Evolutionary conservation across 768 basidiomycete genomes (phyloP), one percentile per base, ranked within the genome.

Genomic region (Coprinopsis strossmayeri): DNA sequence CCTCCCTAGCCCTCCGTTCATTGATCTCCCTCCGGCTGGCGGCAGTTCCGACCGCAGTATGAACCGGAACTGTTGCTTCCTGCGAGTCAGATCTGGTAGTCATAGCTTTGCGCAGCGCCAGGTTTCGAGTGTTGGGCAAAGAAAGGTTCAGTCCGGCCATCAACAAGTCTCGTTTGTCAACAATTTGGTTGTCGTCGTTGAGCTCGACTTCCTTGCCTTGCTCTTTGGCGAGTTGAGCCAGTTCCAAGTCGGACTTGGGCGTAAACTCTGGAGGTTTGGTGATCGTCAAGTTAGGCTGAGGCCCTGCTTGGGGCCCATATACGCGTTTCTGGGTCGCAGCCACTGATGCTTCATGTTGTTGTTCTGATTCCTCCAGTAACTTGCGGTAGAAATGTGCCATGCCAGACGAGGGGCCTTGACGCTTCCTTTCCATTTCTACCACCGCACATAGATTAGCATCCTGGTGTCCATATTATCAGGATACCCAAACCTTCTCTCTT

Each of bases 171-270:
- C 94, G 84, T 61, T 94, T 93, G 69, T 99, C 96, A 41, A 99
- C 86, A 39, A 98, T 93, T 62, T 94, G 90, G 57, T 93, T 94
- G 57, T 97, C 94, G 64, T 98, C 95, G 64, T 98, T 98, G 27
- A 97, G 69, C 64, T 97, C 95, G 27, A 99, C 84, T 10, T 82
- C 74, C 63, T 87, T 87, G 20, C 93, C 94, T 59, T 86, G 74
- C 50, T 74, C 78, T 55, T 73, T 72, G 13, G 91, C 91, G 37
- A 76, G 57, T 37, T 64, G 76, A 20, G 87, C 91, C 23, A 91
- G 73, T 58, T 91, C 84, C 24, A 78, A 58, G 64, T 95, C 92
- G 30, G 87, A 82, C 56, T 76, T 65, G 37, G 78, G 75, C 0
- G 71, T 67, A 57, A 82, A 70, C 52, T 87, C 74, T 34, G 75